Conservation (phyloP, 768 basidiomycete species). For the Pleurotus sapidus region DNA sequence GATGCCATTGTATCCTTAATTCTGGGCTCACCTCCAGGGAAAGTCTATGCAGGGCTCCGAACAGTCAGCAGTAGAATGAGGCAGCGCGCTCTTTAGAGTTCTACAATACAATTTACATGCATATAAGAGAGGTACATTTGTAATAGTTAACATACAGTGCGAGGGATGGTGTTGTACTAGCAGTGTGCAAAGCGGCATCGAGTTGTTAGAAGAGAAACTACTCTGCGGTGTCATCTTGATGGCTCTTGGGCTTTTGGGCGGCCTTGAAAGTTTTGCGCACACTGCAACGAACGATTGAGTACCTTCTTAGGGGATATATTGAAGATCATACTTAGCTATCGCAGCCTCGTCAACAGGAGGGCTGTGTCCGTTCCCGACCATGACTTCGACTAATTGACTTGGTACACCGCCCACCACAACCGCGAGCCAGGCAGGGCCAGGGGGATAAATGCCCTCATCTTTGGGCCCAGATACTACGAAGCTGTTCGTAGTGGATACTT, state of each 20-base stretch:
- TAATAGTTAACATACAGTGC: slow-evolving; percentile 1
- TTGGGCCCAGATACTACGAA: slow-evolving; percentile 67
- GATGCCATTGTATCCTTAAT: slow-evolving; percentile 96
- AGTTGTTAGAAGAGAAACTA: not conserved
- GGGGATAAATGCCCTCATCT: slow-evolving; percentile 64
- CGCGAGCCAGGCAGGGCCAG: slow-evolving; percentile 78
- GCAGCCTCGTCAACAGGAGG: slow-evolving; percentile 59
- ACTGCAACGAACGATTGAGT: too few species aligned
- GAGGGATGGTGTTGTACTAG: not conserved
- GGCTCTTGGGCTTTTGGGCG: too few species aligned
- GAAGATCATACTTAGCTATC: slow-evolving; percentile 50
- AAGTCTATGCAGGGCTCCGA: slow-evolving; percentile 87
- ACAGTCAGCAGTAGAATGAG: slow-evolving; percentile 92
- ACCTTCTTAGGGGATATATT: not conserved
- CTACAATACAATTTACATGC: not conserved
- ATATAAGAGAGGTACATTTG: not conserved
- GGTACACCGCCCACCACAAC: slow-evolving; percentile 66
- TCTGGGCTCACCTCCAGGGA: slow-evolving; percentile 92
- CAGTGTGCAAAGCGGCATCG: slow-evolving; percentile 1
- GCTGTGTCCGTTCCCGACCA: slow-evolving; percentile 64
- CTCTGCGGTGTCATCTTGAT: not conserved
- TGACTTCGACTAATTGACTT: slow-evolving; percentile 56
- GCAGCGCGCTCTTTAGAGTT: slow-evolving; percentile 65
- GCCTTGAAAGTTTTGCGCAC: too few species aligned
- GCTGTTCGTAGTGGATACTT: slow-evolving; percentile 36